Percentiles rank a stretch among this genome's conserved stretches.
These are phyloP conservation scores for Teratosphaeriaceae sp. DNA, from an alignment of 2,329 filamentous ascomycete genomes.

Conservation along the genomic window DNA sequence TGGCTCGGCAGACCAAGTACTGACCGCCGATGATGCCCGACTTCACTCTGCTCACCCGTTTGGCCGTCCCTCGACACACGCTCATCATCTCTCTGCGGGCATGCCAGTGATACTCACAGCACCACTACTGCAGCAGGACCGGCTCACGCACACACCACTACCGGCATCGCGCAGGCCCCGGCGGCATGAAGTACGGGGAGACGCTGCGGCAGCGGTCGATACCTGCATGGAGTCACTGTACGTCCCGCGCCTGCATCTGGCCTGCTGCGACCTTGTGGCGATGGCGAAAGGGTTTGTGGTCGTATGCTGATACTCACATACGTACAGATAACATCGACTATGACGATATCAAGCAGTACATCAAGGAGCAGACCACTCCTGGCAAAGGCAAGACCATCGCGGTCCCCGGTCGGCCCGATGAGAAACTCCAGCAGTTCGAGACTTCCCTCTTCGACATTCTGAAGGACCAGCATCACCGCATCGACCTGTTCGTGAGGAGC, in stretches of 20 bases:
- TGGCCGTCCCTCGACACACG: too few relatives aligned
- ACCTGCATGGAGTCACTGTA: slow-evolving; percentile 74
- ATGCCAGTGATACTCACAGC: too few relatives aligned
- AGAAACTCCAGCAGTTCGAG: slow-evolving; percentile 48
- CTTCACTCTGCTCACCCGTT: too few relatives aligned
- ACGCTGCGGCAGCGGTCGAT: slow-evolving; percentile 69
- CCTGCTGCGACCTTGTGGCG: too few relatives aligned
- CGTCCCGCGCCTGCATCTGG: slow-evolving; percentile 26
- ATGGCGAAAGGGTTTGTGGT: too few relatives aligned
- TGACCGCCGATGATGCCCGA: too few relatives aligned
- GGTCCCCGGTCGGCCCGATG: slow-evolving; percentile 60
- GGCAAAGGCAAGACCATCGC: slow-evolving; percentile 63
- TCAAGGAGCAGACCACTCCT: slow-evolving; percentile 70
- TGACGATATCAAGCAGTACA: slow-evolving; percentile 76
- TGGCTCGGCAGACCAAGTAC: too few relatives aligned
- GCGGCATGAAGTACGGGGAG: slow-evolving; percentile 71
- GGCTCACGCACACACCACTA: too few relatives aligned
- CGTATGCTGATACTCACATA: slow-evolving; percentile 6
- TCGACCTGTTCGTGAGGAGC: slow-evolving; percentile 70
- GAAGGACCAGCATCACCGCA: slow-evolving; percentile 67
- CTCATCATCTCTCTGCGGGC: too few relatives aligned
- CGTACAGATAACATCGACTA: slow-evolving; percentile 76
- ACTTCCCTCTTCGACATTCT: slow-evolving; percentile 64
- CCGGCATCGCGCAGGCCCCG: too few relatives aligned
- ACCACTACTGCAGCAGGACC: too few relatives aligned